phyloP scores from a whole-genome alignment of 2,329 filamentous ascomycete species.

The Fusarium paranaense region DNA sequence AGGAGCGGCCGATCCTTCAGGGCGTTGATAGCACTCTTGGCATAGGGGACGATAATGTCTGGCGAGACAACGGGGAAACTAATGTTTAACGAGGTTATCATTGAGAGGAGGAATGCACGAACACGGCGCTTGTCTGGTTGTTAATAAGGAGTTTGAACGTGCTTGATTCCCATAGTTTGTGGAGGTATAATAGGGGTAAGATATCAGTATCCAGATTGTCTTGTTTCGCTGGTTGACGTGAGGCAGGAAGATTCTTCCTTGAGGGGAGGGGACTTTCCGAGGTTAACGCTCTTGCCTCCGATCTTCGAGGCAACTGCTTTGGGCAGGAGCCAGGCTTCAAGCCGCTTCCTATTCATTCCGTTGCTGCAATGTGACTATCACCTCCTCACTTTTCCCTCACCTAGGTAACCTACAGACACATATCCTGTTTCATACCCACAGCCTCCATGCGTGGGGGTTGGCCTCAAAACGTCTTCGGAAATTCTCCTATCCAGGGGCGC shows the following conservation, averaged over 20 bases:
- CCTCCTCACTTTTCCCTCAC: neutral
- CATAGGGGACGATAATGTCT: constrained; percentile 55
- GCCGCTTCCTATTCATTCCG: neutral
- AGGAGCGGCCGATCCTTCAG: constrained; percentile 45
- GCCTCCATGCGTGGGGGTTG: constrained; percentile 14
- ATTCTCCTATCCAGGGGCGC: constrained; percentile 45
- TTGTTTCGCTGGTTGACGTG: neutral
- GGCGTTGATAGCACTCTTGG: constrained; percentile 52
- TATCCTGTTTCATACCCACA: neutral
- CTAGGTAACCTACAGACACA: neutral
- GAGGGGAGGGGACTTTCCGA: neutral
- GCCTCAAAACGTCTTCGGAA: constrained; percentile 44
- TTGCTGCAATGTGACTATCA: neutral
- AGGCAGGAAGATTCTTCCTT: neutral
- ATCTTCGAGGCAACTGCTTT: neutral
- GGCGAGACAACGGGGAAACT: constrained; percentile 45
- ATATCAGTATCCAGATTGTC: neutral
- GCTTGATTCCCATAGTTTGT: constrained; percentile 13
- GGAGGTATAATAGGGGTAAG: neutral
- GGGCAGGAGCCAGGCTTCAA: neutral
- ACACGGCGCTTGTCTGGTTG: constrained; percentile 19
- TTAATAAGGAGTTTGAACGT: constrained; percentile 11
- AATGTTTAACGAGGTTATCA: constrained; percentile 36
- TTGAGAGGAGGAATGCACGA: constrained; percentile 13
- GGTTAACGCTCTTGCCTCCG: neutral